These are phyloP conservation scores for Calonectria pteridis DNA, from an alignment of 2,329 filamentous ascomycete species.

Conservation along the genomic window DNA sequence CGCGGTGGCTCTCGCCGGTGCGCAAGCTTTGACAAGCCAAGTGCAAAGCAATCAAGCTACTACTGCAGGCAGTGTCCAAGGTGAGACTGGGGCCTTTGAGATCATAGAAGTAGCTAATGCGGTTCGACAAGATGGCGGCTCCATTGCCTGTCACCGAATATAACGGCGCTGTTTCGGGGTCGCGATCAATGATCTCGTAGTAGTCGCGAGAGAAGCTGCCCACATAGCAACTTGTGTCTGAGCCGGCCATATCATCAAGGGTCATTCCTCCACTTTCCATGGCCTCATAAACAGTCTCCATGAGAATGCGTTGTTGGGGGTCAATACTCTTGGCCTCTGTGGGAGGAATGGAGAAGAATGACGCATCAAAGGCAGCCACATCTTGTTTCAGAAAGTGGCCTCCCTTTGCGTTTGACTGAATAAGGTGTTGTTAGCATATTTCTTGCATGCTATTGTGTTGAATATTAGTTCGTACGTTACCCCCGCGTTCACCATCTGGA, in stretches of 20 bases:
- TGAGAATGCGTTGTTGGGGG: conserved; percentile 36
- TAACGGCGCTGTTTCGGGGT: conserved; percentile 8
- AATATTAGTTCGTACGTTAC: background rate
- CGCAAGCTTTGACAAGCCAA: conserved; percentile 29
- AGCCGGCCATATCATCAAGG: conserved; percentile 7
- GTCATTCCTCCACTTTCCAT: conserved; percentile 47
- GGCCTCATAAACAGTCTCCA: conserved; percentile 31
- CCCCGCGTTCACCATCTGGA: conserved; percentile 16
- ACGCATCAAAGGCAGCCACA: conserved; percentile 24
- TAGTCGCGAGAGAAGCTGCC: conserved; percentile 23
- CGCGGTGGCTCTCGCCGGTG: conserved; percentile 31
- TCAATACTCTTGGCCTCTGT: conserved; percentile 39
- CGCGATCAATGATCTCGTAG: conserved; percentile 20
- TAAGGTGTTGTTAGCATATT: background rate
- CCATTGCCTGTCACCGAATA: conserved; percentile 14
- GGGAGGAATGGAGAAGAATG: conserved; percentile 39
- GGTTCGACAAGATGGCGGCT: conserved; percentile 20
- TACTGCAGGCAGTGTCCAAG: conserved; percentile 15
- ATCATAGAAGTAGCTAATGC: conserved; percentile 19
- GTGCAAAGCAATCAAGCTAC: conserved; percentile 23
- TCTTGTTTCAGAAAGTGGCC: conserved; percentile 19
- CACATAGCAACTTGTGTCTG: conserved; percentile 22
- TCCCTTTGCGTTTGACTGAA: conserved; percentile 14
- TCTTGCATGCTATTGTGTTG: too few relatives aligned
- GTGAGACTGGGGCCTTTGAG: conserved; percentile 22